Conservation (phyloP, 495 filamentous ascomycete species). For the Astrothelium macrocarpum region DNA sequence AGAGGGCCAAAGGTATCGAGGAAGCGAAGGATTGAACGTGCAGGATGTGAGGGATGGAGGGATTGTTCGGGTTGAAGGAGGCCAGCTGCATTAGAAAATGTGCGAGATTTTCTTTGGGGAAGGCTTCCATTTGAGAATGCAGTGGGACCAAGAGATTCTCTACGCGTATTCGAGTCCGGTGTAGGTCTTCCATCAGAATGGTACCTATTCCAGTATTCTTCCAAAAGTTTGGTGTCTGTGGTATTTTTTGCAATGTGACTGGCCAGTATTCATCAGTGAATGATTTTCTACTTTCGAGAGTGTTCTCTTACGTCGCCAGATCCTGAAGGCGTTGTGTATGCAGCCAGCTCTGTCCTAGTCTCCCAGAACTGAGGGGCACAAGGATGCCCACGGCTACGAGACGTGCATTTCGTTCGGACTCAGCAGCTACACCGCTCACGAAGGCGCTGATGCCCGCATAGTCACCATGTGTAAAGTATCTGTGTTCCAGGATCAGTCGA, state of each 20-base stretch:
- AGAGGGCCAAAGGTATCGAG: constrained; percentile 80
- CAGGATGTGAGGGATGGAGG: constrained; percentile 73
- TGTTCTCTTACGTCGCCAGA: constrained; percentile 52
- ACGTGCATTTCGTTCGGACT: constrained; percentile 70
- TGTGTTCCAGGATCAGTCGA: constrained; percentile 21
- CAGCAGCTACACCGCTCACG: constrained; percentile 69
- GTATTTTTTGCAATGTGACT: constrained; percentile 36
- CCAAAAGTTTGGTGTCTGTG: constrained; percentile 50
- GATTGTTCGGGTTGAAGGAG: constrained; percentile 44
- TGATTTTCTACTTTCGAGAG: not conserved
- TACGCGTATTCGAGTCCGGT: not conserved
- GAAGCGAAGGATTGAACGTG: constrained; percentile 65
- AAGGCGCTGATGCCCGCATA: constrained; percentile 92
- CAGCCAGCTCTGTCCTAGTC: constrained; percentile 81
- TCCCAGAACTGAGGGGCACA: constrained; percentile 76
- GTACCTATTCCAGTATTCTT: constrained; percentile 70
- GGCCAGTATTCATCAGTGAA: not conserved
- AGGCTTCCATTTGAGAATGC: not conserved
- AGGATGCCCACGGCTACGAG: constrained; percentile 88
- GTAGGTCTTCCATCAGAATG: not conserved
- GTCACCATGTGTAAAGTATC: constrained; percentile 77
- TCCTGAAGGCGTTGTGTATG: constrained; percentile 69
- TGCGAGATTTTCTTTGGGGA: not conserved
- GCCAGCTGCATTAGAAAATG: constrained; percentile 19
- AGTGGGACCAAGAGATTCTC: not conserved